phyloP scores from a whole-genome alignment of 164 flowering plant species.

The Litsea cubeba region DNA sequence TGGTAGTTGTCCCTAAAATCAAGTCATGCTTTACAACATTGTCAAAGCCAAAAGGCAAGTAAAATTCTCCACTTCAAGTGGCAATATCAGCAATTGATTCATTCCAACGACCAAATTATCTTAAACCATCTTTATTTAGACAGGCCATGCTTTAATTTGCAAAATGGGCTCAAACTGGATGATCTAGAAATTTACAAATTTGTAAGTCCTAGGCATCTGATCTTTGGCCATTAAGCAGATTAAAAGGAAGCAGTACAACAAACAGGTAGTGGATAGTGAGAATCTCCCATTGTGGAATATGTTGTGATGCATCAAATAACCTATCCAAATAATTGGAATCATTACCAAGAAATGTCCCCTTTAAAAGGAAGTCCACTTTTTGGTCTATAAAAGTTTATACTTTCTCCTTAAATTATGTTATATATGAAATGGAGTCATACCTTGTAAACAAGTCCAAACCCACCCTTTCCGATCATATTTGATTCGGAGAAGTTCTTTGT shows the following conservation, averaged over 20 bases:
- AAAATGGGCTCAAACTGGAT: neutral
- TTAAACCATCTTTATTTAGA: neutral
- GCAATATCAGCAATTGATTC: neutral
- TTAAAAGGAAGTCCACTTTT: too few species aligned
- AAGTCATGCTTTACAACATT: neutral
- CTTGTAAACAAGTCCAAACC: too few species aligned
- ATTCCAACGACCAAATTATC: neutral
- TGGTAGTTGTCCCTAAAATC: conserved; percentile 2
- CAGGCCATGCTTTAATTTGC: neutral
- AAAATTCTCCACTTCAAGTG: neutral
- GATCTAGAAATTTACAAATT: neutral
- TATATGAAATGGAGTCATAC: neutral
- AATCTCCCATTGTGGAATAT: neutral
- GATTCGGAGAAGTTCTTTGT: too few species aligned
- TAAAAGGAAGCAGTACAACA: neutral
- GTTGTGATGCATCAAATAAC: neutral
- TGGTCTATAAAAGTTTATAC: neutral
- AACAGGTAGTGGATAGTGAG: neutral
- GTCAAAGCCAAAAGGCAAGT: neutral
- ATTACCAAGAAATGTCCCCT: too few species aligned
- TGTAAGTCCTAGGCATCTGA: too few species aligned
- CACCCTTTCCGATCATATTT: too few species aligned
- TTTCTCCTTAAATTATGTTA: neutral
- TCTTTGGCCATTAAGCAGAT: too few species aligned
- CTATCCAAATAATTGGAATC: neutral